phyloP scores from a whole-genome alignment of 805 yeast genomes.

The Ogataea siamensis region DNA sequence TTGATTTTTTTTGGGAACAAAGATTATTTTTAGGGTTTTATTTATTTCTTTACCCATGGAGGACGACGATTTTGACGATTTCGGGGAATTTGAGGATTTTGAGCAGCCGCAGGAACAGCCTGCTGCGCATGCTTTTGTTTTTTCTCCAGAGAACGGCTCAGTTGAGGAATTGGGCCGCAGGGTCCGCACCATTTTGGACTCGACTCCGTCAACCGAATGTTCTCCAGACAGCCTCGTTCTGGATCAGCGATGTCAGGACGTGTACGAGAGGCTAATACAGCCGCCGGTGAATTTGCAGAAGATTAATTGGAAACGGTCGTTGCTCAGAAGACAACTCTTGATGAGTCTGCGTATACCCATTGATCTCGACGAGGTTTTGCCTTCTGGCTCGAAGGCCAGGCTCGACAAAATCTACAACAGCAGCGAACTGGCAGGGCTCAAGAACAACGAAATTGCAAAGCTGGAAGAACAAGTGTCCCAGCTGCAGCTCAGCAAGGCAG shows the following conservation, averaged over 20 bases:
- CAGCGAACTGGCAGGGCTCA: conserved; percentile 9
- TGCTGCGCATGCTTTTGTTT: background rate
- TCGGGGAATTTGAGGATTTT: conserved; percentile 22
- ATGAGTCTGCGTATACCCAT: conserved; percentile 71
- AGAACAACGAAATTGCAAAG: conserved; percentile 7
- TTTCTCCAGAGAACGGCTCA: conserved; percentile 1
- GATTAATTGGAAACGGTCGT: conserved; percentile 67
- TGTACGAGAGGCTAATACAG: conserved; percentile 27
- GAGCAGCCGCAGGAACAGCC: conserved; percentile 3
- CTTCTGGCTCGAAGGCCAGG: conserved; percentile 10
- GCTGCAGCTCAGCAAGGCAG: conserved; percentile 35
- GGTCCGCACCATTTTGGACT: background rate
- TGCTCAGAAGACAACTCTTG: conserved; percentile 60
- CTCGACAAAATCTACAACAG: conserved; percentile 15
- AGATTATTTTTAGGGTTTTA: background rate
- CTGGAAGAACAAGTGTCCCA: conserved; percentile 13
- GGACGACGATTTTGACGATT: conserved; percentile 20
- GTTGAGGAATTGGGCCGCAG: background rate
- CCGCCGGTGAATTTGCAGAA: conserved; percentile 49
- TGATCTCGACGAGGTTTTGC: conserved; percentile 56
- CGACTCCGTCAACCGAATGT: background rate
- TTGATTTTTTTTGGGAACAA: background rate
- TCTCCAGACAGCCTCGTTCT: conserved; percentile 13
- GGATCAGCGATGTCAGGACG: conserved; percentile 25
- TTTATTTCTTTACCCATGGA: conserved; percentile 6